Evolutionary conservation across 2,329 filamentous ascomycete species (phyloP).

Genomic region (Volutella citrinella): DNA sequence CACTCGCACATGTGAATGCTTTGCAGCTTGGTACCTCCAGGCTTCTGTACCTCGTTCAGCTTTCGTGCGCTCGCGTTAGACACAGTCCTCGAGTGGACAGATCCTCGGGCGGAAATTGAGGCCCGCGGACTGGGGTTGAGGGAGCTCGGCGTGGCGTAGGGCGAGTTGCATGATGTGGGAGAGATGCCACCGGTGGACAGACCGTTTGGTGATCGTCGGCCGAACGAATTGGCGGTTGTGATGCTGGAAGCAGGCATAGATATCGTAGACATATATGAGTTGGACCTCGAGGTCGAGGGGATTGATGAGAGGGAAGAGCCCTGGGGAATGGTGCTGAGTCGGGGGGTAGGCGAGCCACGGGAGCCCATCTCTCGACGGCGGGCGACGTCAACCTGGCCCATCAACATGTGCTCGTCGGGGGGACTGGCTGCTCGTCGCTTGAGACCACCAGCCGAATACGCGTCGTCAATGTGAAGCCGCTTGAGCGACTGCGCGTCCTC

Average conservation of each 20-base stretch:
- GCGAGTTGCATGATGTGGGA: slow-evolving; percentile 47
- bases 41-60: slow-evolving; percentile 48
- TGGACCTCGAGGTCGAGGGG: slow-evolving; percentile 41
- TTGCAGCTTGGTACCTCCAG: slow-evolving; percentile 46
- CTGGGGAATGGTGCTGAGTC: slow-evolving; percentile 45
- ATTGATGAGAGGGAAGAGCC: slow-evolving; percentile 42
- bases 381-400: slow-evolving; percentile 40
- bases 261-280: slow-evolving; percentile 46
- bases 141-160: slow-evolving; percentile 47
- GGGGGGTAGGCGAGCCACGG: slow-evolving; percentile 51
- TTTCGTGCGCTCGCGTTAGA: slow-evolving; percentile 52
- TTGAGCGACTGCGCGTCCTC: slow-evolving; percentile 50
- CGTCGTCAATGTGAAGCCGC: slow-evolving; percentile 49
- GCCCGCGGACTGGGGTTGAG: slow-evolving; percentile 48
- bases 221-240: slow-evolving; percentile 42
- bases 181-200: slow-evolving; percentile 49
- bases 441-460: slow-evolving; percentile 39
- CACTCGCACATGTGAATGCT: slow-evolving; percentile 77
- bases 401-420: slow-evolving; percentile 42
- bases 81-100: slow-evolving; percentile 42
- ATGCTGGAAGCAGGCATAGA: slow-evolving; percentile 42
- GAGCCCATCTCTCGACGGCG: slow-evolving; percentile 47
- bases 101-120: slow-evolving; percentile 39
- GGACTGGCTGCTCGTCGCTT: slow-evolving; percentile 58
- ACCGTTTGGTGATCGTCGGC: slow-evolving; percentile 44